A percentile compares a stretch with the other conserved stretches of the same genome.
Evolutionary conservation across 805 yeast genomes (phyloP).

Genomic region (Saturnispora gosingensis): DNA sequence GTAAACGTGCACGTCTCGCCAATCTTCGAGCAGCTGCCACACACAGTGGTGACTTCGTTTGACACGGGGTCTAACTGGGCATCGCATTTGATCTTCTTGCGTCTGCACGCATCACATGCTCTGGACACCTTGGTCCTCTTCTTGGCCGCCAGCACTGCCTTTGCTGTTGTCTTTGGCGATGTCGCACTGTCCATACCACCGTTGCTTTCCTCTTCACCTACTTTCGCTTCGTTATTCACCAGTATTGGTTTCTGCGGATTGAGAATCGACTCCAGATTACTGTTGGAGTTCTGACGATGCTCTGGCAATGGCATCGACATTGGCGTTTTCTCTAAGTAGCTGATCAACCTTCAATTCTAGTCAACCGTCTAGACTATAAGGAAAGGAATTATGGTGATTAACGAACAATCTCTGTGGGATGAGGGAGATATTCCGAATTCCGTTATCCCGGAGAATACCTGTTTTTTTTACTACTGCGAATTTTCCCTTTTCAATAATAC

Average conservation of each 20-base stretch:
- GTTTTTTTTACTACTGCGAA: neutral
- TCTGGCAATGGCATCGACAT: neutral
- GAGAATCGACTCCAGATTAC: neutral
- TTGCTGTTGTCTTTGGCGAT: neutral
- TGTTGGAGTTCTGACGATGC: neutral
- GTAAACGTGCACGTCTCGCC: conserved; percentile 59
- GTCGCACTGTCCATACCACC: neutral
- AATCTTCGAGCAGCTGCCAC: conserved; percentile 55
- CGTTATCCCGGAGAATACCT: neutral
- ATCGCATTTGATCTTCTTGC: conserved; percentile 65
- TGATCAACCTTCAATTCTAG: neutral
- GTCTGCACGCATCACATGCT: conserved; percentile 74
- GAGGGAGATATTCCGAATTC: neutral
- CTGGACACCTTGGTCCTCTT: conserved; percentile 67
- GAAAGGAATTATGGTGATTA: neutral
- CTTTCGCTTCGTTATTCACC: neutral
- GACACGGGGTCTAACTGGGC: conserved; percentile 41
- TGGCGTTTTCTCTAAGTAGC: neutral
- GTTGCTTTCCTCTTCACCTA: neutral
- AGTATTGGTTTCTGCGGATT: neutral
- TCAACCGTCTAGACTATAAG: neutral
- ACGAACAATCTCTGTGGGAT: neutral
- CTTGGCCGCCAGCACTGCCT: conserved; percentile 27
- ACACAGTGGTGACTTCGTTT: conserved; percentile 40
- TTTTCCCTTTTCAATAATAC: neutral